Percentiles rank a stretch among this genome's conserved stretches.
These are phyloP conservation scores for Fusarium temperatum DNA, from an alignment of 2,329 filamentous ascomycete species.

Conservation along the genomic window DNA sequence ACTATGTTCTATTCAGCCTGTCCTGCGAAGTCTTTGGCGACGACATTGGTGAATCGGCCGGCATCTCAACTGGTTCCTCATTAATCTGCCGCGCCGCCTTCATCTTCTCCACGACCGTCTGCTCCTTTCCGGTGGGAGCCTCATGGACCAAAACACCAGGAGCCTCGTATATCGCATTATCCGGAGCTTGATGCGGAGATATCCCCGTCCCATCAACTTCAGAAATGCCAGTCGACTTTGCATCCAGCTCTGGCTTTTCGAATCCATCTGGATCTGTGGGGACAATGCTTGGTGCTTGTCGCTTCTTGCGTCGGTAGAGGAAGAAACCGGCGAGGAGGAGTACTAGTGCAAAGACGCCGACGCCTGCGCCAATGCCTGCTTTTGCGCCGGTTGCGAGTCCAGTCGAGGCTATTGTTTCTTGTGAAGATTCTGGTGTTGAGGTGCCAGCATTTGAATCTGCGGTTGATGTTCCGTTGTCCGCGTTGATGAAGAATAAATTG, in stretches of 20 bases:
- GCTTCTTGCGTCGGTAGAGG: not conserved
- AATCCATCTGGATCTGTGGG: not conserved
- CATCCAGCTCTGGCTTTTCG: not conserved
- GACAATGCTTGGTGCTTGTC: not conserved
- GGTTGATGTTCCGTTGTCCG: not conserved
- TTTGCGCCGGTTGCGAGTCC: not conserved
- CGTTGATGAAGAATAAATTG: not conserved
- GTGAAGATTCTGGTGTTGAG: not conserved
- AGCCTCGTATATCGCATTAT: not conserved
- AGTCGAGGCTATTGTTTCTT: not conserved
- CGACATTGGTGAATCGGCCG: not conserved
- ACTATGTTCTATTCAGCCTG: not conserved
- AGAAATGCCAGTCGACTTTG: not conserved
- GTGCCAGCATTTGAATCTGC: not conserved
- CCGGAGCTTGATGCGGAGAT: not conserved
- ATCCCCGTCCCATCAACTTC: not conserved
- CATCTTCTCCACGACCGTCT: not conserved
- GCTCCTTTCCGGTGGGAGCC: not conserved
- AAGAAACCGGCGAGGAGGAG: not conserved
- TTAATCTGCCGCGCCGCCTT: not conserved
- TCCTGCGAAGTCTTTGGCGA: not conserved
- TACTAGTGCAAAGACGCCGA: not conserved
- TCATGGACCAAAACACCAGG: not conserved
- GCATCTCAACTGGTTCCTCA: conserved; percentile 1
- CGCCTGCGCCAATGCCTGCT: not conserved